A percentile compares a stretch with the other conserved stretches of the same genome.
Conservation (phyloP, 495 filamentous ascomycete genomes). For the Aspergillus haitiensis region DNA sequence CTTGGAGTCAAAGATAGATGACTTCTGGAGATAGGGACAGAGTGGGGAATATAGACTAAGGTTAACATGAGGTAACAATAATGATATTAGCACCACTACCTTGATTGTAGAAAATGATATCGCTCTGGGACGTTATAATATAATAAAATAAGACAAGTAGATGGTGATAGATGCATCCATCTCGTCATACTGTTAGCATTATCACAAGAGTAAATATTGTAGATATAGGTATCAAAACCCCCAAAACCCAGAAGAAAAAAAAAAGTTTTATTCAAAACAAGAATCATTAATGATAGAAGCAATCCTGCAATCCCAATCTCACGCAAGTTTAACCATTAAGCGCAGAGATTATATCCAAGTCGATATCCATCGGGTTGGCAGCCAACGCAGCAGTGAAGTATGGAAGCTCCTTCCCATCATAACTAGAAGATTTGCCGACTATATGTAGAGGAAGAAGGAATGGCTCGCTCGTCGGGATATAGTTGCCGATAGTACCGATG, state of each 20-base stretch:
- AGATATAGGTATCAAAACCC: background rate
- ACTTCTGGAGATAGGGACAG: background rate
- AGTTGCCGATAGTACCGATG: slow-evolving; percentile 45
- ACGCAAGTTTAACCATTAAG: slow-evolving; percentile 19
- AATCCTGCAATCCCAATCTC: background rate
- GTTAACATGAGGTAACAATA: no score
- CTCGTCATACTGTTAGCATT: slow-evolving; percentile 14
- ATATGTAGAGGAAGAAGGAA: slow-evolving; percentile 62
- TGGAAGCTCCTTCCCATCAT: slow-evolving; percentile 57
- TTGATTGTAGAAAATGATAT: background rate
- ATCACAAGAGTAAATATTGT: slow-evolving; percentile 3
- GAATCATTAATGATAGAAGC: background rate
- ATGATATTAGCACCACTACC: no score
- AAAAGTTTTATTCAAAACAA: background rate
- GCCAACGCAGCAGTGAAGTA: slow-evolving; percentile 60
- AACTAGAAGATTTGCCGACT: slow-evolving; percentile 55
- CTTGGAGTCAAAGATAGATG: background rate
- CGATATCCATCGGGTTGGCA: slow-evolving; percentile 36
- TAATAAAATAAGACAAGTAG: background rate
- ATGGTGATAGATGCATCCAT: slow-evolving; percentile 15
- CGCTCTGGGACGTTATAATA: background rate
- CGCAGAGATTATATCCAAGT: slow-evolving; percentile 45
- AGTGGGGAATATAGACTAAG: no score
- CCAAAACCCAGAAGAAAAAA: background rate
- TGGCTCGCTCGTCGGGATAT: slow-evolving; percentile 49